Evolutionary conservation across 1,284 basidiomycete genomes (phyloP), one percentile per base, ranked within the genome.

Genomic region (Ganoderma leucocontextum): DNA sequence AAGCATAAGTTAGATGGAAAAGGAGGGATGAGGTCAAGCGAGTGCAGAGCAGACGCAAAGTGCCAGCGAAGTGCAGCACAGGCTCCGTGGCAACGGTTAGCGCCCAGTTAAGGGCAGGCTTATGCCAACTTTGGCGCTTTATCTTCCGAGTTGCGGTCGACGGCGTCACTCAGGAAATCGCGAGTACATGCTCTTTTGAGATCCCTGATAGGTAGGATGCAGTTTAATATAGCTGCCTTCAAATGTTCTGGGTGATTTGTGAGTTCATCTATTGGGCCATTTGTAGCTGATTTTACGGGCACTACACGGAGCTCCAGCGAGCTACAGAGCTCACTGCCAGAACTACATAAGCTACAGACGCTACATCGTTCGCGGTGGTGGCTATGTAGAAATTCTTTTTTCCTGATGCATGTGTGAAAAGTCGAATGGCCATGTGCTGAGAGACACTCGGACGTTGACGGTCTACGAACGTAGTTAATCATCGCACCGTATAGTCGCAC

Each of bases 331-430:
- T 6, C 19, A 13, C 19, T n/a, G 44, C 44, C 1, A n/a, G 44
- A n/a, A n/a, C 44, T 47, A 47, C 19, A 19, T n/a, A 47, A 19
- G 1, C 44, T 47, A n/a, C 44, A 47, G 19, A 47, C 1, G 7
- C 6, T 47, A 47, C 44, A n/a, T 47, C 7, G 44, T 6, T 47
- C 19, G 1, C 7, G 5, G 44, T 47, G 44, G 44, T 8, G 19
- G 44, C 44, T 47, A 19, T 47, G 44, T 47, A 47, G 44, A 9
- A 47, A 47, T 6, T 47, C 44, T 8, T 47, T 47, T n/a, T 47
- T 47, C 44, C 44, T 47, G 44, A 47, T 47, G n/a, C n/a, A 47
- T 47, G 44, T 15, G 44, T 47, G 44, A 15, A n/a, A 47, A 47
- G 17, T 10, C 44, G 44, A 47, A 47, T 47, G 12, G 44, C 19